Conservation (phyloP, 2,329 filamentous ascomycete genomes). For the Aspergillus sojae region DNA sequence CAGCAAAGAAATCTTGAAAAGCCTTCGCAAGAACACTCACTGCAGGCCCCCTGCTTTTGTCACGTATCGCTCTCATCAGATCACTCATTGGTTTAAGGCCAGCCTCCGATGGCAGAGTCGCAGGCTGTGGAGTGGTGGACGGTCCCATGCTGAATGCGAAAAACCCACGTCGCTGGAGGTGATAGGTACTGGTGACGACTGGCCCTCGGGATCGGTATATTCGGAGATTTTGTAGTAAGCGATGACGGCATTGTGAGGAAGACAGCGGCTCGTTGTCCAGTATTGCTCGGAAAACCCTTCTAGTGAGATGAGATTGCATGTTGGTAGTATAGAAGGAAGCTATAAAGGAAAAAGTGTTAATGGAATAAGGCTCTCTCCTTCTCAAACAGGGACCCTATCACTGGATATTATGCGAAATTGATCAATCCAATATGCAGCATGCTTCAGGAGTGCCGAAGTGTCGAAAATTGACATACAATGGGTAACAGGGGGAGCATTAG, state of each 20-base stretch:
- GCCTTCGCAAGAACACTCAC: slow-evolving; percentile 66
- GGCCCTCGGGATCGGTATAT: slow-evolving; percentile 34
- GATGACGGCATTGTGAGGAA: slow-evolving; percentile 39
- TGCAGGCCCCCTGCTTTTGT: slow-evolving; percentile 66
- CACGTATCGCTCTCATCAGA: slow-evolving; percentile 63
- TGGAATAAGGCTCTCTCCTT: not conserved
- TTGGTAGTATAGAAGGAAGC: slow-evolving; percentile 8
- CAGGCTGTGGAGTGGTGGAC: slow-evolving; percentile 57
- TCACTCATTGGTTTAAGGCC: slow-evolving; percentile 74
- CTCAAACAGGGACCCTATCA: not conserved
- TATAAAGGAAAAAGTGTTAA: not conserved
- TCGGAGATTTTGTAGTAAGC: slow-evolving; percentile 35
- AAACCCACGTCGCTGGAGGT: slow-evolving; percentile 33
- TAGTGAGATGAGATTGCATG: slow-evolving; percentile 51
- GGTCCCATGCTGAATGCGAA: slow-evolving; percentile 35
- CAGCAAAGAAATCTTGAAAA: slow-evolving; percentile 65
- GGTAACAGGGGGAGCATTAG: slow-evolving; percentile 6
- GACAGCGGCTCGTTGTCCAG: slow-evolving; percentile 48
- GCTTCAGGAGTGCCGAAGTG: not conserved
- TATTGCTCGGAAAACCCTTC: slow-evolving; percentile 48
- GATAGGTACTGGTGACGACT: slow-evolving; percentile 37
- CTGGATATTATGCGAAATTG: not conserved
- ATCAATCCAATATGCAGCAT: not conserved
- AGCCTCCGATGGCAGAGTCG: slow-evolving; percentile 59
- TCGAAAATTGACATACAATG: not conserved